Conservation (phyloP, 2,329 filamentous ascomycete genomes). For the Phyllosticta paracitricarpa region DNA sequence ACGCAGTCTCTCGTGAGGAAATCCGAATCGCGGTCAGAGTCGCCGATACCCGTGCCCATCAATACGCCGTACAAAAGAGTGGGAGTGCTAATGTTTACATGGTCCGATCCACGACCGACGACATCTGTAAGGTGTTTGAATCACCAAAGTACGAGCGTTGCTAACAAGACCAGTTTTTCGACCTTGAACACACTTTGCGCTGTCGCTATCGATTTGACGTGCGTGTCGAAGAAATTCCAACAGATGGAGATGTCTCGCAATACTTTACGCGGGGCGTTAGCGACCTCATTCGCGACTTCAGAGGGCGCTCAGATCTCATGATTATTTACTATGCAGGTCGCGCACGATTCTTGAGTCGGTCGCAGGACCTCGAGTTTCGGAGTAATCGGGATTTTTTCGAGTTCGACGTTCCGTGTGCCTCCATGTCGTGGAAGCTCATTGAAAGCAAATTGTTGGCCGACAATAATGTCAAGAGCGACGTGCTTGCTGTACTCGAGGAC, state of each 20-base stretch:
- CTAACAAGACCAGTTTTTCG: background rate
- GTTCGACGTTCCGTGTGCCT: background rate
- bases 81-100: background rate
- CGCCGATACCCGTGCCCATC: background rate
- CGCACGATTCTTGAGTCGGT: background rate
- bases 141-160: background rate
- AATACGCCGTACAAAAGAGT: background rate
- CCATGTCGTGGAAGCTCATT: background rate
- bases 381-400: background rate
- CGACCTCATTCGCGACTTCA: background rate
- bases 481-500: background rate
- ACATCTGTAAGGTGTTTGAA: background rate
- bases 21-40: background rate
- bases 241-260: background rate
- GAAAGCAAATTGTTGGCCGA: background rate
- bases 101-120: background rate
- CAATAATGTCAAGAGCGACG: background rate
- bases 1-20: background rate
- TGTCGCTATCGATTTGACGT: background rate
- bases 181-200: background rate
- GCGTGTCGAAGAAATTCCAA: background rate
- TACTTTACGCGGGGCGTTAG: background rate
- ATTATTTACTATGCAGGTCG: background rate
- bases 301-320: background rate
- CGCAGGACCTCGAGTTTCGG: background rate